Evolutionary conservation across 2,329 filamentous ascomycete genomes (phyloP), one percentile per base, ranked within the genome.

Genomic region (Camillea tinctor): DNA sequence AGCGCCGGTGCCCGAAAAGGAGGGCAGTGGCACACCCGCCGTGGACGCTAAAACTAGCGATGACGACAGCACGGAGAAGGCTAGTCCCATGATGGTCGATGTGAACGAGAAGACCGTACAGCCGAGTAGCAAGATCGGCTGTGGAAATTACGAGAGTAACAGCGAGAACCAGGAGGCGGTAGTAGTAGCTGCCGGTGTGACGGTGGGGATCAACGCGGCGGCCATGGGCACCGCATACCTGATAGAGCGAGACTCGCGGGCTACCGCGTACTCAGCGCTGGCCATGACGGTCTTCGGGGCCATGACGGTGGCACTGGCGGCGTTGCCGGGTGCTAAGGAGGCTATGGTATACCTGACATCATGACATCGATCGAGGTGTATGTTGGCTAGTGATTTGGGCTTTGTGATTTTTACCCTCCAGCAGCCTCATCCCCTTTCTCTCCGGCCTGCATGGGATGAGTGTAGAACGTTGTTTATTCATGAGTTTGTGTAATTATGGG

Each of bases 171-270:
- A 30, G 3, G 68, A 71, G 8, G 59, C 59, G 11, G 76, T 56
- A 70, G 78, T 73, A 0, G 77, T 85, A 1, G 82, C 82, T 0
- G 74, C 79, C 0, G 84, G 84, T 40, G 76, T 83, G 40, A 76
- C 82, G 0, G 77, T 85, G 54, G 84, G 84, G 2, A 80, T 86
- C 73, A 87, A 86, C 63, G 82, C 82, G 1, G 83, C 83, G 0
- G 84, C 84, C 3, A 85, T 87, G 82, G 84, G 84, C 2, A 84
- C 84, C 0, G 78, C 84, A 0, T 82, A 84, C 60, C 74, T 86
- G 15, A 84, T 86, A 58, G 82, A 85, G 69, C 77, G 76, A 7
- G 75, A 75, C 56, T 84, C 80, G 63, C 77, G 75, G 1, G 81
- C 83, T 3, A 82, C 82, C 2, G 82, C 84, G 0, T 85, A 85